phyloP scores from a whole-genome alignment of 192 early-diverging fungal species.

The Gryganskiella cystojenkinii region DNA sequence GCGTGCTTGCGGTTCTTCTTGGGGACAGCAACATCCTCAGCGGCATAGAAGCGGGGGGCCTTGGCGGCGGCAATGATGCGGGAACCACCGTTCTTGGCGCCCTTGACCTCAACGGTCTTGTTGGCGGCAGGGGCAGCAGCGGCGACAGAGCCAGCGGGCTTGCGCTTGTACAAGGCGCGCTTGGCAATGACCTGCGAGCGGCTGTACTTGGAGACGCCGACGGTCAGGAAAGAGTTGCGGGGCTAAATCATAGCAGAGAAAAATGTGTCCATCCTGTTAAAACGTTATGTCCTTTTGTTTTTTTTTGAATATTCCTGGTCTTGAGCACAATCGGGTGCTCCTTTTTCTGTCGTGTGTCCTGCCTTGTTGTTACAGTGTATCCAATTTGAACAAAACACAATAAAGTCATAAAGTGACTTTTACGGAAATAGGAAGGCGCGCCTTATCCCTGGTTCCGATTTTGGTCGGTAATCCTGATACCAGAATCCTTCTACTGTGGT shows the following conservation, averaged over 20 bases:
- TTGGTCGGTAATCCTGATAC: too few species aligned
- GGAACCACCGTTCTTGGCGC: constrained; percentile 85
- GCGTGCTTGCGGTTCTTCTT: too few species aligned
- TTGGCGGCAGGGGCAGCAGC: constrained; percentile 55
- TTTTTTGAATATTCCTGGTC: not conserved
- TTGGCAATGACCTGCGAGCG: constrained; percentile 86
- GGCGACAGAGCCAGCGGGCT: constrained; percentile 64
- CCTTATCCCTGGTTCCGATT: too few species aligned
- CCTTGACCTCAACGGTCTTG: constrained; percentile 78
- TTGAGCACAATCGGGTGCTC: not conserved
- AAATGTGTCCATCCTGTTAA: constrained; percentile 3
- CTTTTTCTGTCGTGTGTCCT: not conserved
- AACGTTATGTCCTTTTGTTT: not conserved
- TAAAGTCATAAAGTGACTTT: too few species aligned
- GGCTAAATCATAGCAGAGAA: constrained; percentile 38
- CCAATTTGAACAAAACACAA: too few species aligned
- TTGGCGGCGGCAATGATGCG: constrained; percentile 77
- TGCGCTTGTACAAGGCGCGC: constrained; percentile 91
- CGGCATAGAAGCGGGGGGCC: constrained; percentile 83
- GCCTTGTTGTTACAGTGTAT: not conserved
- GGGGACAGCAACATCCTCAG: constrained; percentile 83
- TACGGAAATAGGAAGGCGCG: too few species aligned
- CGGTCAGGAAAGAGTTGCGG: constrained; percentile 85
- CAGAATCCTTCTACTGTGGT: too few species aligned
- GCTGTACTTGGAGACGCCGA: constrained; percentile 85